These are phyloP conservation scores for Talaromyces sp. DNA, from an alignment of 2,329 filamentous ascomycete genomes.

Conservation along the genomic window DNA sequence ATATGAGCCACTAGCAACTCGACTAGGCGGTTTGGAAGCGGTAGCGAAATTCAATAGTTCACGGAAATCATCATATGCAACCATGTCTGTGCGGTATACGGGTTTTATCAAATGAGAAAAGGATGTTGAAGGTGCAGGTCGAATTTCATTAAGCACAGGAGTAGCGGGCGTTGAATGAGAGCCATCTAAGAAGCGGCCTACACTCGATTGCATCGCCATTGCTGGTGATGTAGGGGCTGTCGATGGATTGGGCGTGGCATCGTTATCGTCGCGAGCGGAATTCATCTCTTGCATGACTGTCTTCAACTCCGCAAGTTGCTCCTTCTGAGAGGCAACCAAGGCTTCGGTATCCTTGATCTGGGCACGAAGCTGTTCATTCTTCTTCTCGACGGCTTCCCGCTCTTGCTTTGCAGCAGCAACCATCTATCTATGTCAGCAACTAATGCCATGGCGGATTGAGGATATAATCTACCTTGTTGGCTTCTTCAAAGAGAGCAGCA, in stretches of 20 bases:
- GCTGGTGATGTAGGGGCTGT: conserved; percentile 77
- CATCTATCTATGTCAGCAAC: conserved; percentile 57
- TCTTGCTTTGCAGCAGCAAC: conserved; percentile 85
- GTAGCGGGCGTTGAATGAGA: conserved; percentile 52
- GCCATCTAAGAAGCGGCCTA: conserved; percentile 59
- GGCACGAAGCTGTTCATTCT: conserved; percentile 80
- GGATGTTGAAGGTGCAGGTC: conserved; percentile 63
- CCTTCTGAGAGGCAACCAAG: conserved; percentile 83
- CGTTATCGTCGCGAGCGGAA: conserved; percentile 65
- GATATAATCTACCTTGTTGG: conserved; percentile 64
- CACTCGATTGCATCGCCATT: conserved; percentile 47
- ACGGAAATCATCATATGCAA: conserved; percentile 80
- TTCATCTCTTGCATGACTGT: conserved; percentile 85
- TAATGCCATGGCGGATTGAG: neutral
- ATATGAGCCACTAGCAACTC: conserved; percentile 70
- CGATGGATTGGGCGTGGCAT: conserved; percentile 63
- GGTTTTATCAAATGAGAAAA: conserved; percentile 81
- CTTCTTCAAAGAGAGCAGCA: conserved; percentile 92
- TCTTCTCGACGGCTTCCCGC: conserved; percentile 73
- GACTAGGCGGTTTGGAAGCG: conserved; percentile 59
- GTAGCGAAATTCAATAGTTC: conserved; percentile 69
- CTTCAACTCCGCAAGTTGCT: conserved; percentile 89
- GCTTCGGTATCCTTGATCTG: conserved; percentile 84
- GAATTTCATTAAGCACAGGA: conserved; percentile 51
- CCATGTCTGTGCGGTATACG: conserved; percentile 76